Conservation (phyloP, 148 eudicot species). For the Diospyros kaki region DNA sequence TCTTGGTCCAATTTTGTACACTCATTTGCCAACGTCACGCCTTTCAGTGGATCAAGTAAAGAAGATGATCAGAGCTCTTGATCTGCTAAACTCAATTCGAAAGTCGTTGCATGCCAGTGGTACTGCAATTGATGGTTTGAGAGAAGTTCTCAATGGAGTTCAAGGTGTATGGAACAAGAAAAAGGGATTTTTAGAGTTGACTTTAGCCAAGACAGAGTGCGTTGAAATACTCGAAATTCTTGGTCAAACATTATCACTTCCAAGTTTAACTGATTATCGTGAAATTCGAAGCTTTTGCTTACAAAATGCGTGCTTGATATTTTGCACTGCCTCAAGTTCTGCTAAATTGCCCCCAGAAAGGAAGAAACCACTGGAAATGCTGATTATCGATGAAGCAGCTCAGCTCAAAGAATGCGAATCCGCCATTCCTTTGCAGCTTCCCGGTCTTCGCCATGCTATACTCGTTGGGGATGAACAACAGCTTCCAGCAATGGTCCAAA, state of each 20-base stretch:
- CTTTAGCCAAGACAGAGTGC: constrained; percentile 6
- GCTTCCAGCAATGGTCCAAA: constrained; percentile 40
- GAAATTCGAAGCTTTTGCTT: constrained; percentile 32
- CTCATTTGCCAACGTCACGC: constrained; percentile 53
- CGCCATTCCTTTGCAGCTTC: constrained; percentile 41
- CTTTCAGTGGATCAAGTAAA: constrained; percentile 22
- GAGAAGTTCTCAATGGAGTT: constrained; percentile 11
- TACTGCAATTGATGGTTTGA: constrained; percentile 10
- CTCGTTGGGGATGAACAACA: constrained; percentile 61
- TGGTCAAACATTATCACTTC: constrained; percentile 2
- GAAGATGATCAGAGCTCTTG: constrained; percentile 31
- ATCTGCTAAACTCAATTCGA: constrained; percentile 22
- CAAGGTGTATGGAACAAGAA: neutral
- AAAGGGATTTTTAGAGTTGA: neutral
- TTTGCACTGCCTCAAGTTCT: constrained; percentile 59
- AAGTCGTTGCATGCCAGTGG: neutral
- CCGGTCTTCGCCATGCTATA: constrained; percentile 38
- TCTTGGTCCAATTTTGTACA: constrained; percentile 31
- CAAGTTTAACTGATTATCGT: neutral
- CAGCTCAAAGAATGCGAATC: constrained; percentile 68
- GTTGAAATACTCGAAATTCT: constrained; percentile 31
- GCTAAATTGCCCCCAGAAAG: constrained; percentile 19
- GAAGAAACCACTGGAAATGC: constrained; percentile 17
- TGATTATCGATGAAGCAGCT: constrained; percentile 62
- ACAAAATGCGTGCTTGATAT: constrained; percentile 32